Evolutionary conservation across 108 stramenopile species (phyloP).

Genomic region (Nitzschia sp.): DNA sequence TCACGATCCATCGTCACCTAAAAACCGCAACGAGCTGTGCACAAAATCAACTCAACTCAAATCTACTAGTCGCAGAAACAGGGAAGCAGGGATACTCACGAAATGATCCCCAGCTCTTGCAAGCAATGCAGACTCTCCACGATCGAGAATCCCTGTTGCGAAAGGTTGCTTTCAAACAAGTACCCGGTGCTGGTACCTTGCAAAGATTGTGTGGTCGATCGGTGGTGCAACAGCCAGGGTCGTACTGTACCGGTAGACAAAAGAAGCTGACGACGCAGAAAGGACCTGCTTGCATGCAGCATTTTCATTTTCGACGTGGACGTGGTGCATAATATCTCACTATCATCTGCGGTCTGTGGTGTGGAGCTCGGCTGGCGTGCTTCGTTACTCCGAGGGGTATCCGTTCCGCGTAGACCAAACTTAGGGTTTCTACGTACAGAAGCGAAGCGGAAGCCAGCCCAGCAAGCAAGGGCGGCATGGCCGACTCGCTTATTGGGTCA

Average conservation of each 20-base stretch:
- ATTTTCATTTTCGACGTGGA: neutral
- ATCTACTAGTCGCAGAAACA: neutral
- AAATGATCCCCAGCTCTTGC: constrained; percentile 10
- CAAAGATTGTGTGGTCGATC: neutral
- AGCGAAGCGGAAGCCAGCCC: no score
- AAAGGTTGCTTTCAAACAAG: neutral
- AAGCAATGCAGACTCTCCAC: constrained; percentile 32
- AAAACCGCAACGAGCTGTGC: neutral
- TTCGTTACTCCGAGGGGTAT: neutral
- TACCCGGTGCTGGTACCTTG: neutral
- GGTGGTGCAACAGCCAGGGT: neutral
- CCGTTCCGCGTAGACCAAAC: no score
- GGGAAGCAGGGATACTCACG: neutral
- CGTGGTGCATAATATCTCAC: no score
- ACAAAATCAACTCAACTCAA: constrained; percentile 2
- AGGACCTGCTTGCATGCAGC: neutral
- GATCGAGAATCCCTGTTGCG: constrained; percentile 22
- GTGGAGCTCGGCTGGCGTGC: neutral
- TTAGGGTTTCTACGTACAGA: no score
- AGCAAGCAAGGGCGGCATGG: no score
- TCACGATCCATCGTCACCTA: neutral
- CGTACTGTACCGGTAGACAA: no score
- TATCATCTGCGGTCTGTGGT: no score
- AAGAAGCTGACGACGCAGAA: neutral
- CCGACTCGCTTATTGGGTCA: no score